phyloP scores from a whole-genome alignment of 208 protist genomes.

The Leishmania arabica region DNA sequence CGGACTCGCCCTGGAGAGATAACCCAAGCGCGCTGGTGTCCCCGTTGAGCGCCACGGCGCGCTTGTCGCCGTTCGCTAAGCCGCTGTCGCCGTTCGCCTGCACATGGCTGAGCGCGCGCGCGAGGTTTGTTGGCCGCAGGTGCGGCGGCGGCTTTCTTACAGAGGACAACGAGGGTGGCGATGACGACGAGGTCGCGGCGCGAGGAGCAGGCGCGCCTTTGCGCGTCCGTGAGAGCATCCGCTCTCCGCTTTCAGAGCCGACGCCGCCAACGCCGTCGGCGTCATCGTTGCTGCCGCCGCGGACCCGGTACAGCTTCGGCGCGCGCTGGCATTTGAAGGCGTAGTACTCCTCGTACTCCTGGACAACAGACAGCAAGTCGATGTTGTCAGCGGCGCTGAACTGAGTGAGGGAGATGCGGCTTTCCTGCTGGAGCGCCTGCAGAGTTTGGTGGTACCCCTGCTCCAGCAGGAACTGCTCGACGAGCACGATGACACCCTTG shows the following conservation, averaged over 20 bases:
- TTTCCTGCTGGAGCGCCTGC: slow-evolving; percentile 85
- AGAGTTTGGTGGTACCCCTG: slow-evolving; percentile 79
- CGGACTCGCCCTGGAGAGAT: slow-evolving; percentile 25
- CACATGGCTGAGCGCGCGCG: slow-evolving; percentile 25
- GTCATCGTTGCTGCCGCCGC: slow-evolving; percentile 33
- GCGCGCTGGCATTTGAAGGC: slow-evolving; percentile 83
- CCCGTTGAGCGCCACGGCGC: neutral
- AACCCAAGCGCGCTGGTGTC: neutral
- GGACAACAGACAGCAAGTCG: slow-evolving; percentile 77
- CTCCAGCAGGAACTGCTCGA: slow-evolving; percentile 85
- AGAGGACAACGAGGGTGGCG: slow-evolving; percentile 2
- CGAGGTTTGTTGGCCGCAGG: slow-evolving; percentile 19
- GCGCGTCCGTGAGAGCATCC: slow-evolving; percentile 37
- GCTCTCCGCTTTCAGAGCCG: slow-evolving; percentile 40
- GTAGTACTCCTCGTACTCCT: slow-evolving; percentile 91
- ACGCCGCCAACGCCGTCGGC: slow-evolving; percentile 23
- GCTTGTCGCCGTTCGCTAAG: neutral
- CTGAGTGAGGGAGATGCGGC: slow-evolving; percentile 66
- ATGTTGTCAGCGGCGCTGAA: slow-evolving; percentile 89
- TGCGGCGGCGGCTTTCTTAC: slow-evolving; percentile 13
- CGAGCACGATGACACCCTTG: slow-evolving; percentile 78
- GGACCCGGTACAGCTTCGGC: slow-evolving; percentile 77
- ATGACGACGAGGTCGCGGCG: neutral
- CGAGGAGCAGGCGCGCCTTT: neutral
- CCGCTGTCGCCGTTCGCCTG: neutral